A percentile compares a stretch with the other conserved stretches of the same genome.
phyloP scores from a whole-genome alignment of 257 asterid genomes.

The Marsdenia floribunda region DNA sequence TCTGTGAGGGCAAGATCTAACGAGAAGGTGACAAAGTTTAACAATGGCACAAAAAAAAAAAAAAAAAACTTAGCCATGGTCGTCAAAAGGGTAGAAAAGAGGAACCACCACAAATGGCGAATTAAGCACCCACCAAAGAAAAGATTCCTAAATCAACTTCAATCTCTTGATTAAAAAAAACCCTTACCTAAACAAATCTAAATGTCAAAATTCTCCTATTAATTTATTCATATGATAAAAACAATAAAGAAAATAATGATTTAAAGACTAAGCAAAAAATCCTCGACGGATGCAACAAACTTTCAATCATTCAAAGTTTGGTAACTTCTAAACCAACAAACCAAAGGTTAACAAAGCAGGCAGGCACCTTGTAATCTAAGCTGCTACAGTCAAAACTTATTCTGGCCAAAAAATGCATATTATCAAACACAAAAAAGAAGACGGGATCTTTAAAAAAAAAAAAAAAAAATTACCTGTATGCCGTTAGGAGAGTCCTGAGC shows the following conservation, averaged over 20 bases:
- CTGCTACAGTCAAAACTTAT: background rate
- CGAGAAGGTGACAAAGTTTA: no score
- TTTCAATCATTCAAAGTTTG: background rate
- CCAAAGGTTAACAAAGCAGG: background rate
- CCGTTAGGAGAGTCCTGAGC: constrained; percentile 82
- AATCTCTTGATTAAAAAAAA: background rate
- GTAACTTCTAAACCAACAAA: constrained; percentile 5
- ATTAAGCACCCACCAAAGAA: background rate
- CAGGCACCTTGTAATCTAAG: background rate
- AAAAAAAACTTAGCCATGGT: no score
- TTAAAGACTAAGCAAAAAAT: background rate
- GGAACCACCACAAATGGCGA: background rate
- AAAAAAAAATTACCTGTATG: constrained; percentile 54
- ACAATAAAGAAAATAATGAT: background rate
- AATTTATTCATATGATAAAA: background rate
- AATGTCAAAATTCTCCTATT: background rate
- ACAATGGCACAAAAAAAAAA: no score
- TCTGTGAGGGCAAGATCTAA: no score
- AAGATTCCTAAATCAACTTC: background rate
- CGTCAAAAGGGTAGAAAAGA: no score
- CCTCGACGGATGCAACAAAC: background rate
- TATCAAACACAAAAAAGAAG: background rate
- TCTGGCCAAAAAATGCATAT: background rate
- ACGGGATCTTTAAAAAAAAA: background rate
- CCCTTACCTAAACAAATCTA: background rate